Conservation (phyloP, 495 filamentous ascomycete genomes). For the Sordaria brevicollis region DNA sequence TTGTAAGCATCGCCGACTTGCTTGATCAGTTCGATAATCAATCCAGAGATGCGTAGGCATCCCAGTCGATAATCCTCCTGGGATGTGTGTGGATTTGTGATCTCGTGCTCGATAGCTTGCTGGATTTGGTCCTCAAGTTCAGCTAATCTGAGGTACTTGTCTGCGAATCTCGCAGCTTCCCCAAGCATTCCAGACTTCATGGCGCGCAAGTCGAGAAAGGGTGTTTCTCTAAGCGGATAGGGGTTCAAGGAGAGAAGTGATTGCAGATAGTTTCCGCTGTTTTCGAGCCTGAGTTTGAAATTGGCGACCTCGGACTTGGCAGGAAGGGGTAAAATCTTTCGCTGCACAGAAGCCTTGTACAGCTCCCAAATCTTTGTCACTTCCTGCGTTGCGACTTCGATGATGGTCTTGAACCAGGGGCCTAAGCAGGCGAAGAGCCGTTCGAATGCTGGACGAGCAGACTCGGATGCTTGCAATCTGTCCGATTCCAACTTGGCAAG, state of each 20-base stretch:
- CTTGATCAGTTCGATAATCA: constrained; percentile 28
- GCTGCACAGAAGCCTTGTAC: constrained; percentile 19
- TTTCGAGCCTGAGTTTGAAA: constrained; percentile 30
- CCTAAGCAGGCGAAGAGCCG: constrained; percentile 9
- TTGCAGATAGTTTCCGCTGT: constrained; percentile 33
- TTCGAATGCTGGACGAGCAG: not conserved
- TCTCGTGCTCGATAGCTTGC: not conserved
- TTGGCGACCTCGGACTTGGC: constrained; percentile 16
- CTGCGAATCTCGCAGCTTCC: not conserved
- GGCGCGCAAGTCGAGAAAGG: not conserved
- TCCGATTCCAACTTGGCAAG: constrained; percentile 48
- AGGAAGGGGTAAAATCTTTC: constrained; percentile 31
- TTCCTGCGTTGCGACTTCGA: constrained; percentile 6
- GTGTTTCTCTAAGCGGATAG: not conserved
- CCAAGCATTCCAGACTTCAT: not conserved
- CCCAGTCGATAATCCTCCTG: not conserved
- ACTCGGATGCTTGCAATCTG: not conserved
- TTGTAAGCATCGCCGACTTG: constrained; percentile 30
- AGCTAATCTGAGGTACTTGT: not conserved
- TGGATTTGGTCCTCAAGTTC: not conserved
- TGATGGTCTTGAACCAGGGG: constrained; percentile 8
- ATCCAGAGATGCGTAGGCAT: constrained; percentile 15
- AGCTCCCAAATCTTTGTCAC: constrained; percentile 18
- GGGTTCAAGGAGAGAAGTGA: not conserved
- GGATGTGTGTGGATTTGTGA: not conserved